Evolutionary conservation across 768 basidiomycete genomes (phyloP), one percentile per base, ranked within the genome.

Genomic region (Amanita brunnescens): DNA sequence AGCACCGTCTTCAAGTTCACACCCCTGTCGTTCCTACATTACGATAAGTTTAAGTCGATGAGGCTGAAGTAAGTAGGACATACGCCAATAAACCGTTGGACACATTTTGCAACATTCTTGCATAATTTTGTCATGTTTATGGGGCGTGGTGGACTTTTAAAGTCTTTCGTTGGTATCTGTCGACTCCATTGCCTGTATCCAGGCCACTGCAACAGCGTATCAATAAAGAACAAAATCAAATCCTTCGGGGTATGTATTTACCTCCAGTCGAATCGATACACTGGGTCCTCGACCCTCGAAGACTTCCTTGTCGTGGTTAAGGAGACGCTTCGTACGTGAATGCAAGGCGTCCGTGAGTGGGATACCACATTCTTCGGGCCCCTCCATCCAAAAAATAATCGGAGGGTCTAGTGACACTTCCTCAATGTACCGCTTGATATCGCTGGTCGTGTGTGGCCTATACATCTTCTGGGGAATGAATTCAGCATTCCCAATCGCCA

Each of bases 141-240:
- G 2, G 83, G 86, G 5, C 83, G 77, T 34, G 85, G 87, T 0
- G 87, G 86, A 55, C 78, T 87, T 34, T 78, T 76, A 62, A 88
- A 90, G 64, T 90, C 87, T 63, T 81, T 80, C 1, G 87, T 89
- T 6, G 87, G 87, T 54, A 90, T 89, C 61, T 90, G 87, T 50
- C 84, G 76, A 51, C 81, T 85, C 85, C 85, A 90, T 41, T 79
- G 75, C 26, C 78, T 69, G 57, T 89, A 89, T 1, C 87, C 85
- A 4, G 85, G 86, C 87, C 87, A 90, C 87, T 89, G 54, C 14
- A 54, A 52, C 51, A 20, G 34, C 26, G 44, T 46, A 52, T 53
- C 54, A 46, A 26, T 52, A 14, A 41, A 41, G 49, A 21, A 43
- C 24, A 32, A 49, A 30, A 29, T 42, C 34, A 49, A 30, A 29